A percentile compares a stretch with the other conserved stretches of the same genome.
phyloP scores from a whole-genome alignment of 1,284 basidiomycete species.

The Rhodofomes roseus region DNA sequence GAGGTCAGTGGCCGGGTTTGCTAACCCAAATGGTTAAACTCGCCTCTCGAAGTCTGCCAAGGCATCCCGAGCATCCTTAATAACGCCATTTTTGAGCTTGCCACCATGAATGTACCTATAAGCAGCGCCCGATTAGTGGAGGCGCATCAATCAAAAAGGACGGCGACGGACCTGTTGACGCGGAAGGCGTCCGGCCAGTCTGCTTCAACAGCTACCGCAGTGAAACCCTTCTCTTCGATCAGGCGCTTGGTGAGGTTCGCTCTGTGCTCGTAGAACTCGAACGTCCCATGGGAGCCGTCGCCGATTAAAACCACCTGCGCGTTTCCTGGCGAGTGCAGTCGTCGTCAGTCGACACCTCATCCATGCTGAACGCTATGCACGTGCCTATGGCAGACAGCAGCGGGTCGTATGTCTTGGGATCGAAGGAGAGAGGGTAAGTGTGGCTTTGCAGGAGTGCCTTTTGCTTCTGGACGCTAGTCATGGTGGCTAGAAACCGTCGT shows the following conservation, averaged over 20 bases:
- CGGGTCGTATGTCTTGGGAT: conserved; percentile 21
- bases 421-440: conserved; percentile 16
- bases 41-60: conserved; percentile 22
- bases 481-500: not conserved
- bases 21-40: too few relatives aligned
- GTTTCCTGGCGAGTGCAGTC: conserved; percentile 13
- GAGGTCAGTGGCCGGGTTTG: too few relatives aligned
- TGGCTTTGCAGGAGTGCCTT: conserved; percentile 18
- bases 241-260: conserved; percentile 28
- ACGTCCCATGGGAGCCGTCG: conserved; percentile 28
- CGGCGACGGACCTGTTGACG: conserved; percentile 21
- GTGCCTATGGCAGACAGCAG: conserved; percentile 21
- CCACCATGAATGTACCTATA: conserved; percentile 22
- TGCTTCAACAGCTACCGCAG: conserved; percentile 26
- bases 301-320: conserved; percentile 27
- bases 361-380: not conserved
- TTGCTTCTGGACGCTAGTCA: conserved; percentile 8
- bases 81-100: conserved; percentile 10
- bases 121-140: not conserved
- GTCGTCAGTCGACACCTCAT: not conserved
- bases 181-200: conserved; percentile 29
- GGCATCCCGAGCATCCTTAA: conserved; percentile 17
- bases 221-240: conserved; percentile 29
- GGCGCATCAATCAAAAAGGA: not conserved
- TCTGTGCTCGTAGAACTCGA: conserved; percentile 29